Evolutionary conservation across 2,329 filamentous ascomycete species (phyloP), one percentile per base, ranked within the genome.

Genomic region (Neofusicoccum parvum): DNA sequence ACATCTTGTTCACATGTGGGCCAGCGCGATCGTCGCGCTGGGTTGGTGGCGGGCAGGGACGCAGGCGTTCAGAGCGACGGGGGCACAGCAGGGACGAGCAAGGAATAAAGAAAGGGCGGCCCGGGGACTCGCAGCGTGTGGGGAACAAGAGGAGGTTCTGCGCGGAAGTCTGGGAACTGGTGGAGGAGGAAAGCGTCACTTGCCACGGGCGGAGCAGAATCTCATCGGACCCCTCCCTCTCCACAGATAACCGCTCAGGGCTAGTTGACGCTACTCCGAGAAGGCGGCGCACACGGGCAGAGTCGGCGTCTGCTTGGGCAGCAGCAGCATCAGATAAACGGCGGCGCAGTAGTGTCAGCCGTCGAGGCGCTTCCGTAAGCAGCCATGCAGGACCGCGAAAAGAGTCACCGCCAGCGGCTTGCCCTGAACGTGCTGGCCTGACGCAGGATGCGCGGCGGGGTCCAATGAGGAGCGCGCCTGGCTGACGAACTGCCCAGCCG

Each of bases 381-480:
- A 59, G 54, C 54, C 54, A 59, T 59, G 54, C 54, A 59, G 54
- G 41, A 34, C 39, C 43, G 37, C 56, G n/a, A 36, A 14, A 60
- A 48, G 56, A 60, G 56, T 60, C 56, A 60, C 56, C 56, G 56
- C 56, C 39, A 59, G 54, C 54, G 27, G 39, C 54, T 59, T 59
- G 39, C 39, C 54, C 7, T 45, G 54, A 46, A 34, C 36, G 54
- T 20, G 36, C 56, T 60, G 43, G 27, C 27, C 43, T 60, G 43
- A 60, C 43, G 56, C 56, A 48, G n/a, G 41, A 60, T 60, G 32
- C 10, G 39, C 27, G 27, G 15, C 39, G 10, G 27, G 41, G 48
- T 14, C 56, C 56, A 60, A 60, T 60, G 41, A 60, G 36, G n/a
- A 15, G 15, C 41, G 9, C 27, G 9, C 10, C 14, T 41, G 10